Base-by-base conservation (phyloP, 2,329 filamentous ascomycete genomes). In the Calonectria honghensis region DNA sequence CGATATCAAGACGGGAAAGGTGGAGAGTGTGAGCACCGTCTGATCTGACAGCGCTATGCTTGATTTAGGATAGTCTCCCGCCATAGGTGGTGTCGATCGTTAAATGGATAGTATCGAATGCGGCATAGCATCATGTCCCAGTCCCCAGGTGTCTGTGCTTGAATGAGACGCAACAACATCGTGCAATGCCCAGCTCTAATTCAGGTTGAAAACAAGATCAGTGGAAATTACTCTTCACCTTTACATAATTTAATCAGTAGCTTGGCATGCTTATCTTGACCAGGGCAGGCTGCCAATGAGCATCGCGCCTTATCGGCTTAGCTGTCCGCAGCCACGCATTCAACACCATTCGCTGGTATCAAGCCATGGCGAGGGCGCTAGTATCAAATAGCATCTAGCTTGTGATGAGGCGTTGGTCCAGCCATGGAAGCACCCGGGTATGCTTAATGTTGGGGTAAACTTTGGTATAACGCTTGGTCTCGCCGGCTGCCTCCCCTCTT, bases 1-100 rank as follows among this genome's bases (percentile, higher is more conserved):
- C 50, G 72, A 74, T 27, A 71, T 74, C 54, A 74, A 72, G 63
- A 71, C 72, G 31, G 72, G 72, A 45, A 27, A 45, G 41, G 37
- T 74, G 50, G 54, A 68, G 45, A 65, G 48, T 29, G 63, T 74
- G 7, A 32, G 54, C 27, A 29, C n/a, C 6, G 35, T 45, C 35
- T 70, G 16, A 64, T 52, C 18, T 13, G 7, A 18, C 2, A 14
- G 24, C 16, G 24, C 13, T 4, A 41, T 45, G 6, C 35, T 48
- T 4, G 20, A 13, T 48, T 13, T 13, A 24, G 20, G 9, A 48
- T 48, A 48, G 45, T 24, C n/a, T 5, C 3, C 10, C n/a, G 9
- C n/a, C 20, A 48, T 24, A 24, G n/a, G 18, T n/a, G 45, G n/a
- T 48, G 2, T 48, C 20, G 45, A 24, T 48, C 7, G 9, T 13